These are phyloP conservation scores for Phyllachora maydis DNA, from an alignment of 2,329 filamentous ascomycete genomes.

Conservation along the genomic window DNA sequence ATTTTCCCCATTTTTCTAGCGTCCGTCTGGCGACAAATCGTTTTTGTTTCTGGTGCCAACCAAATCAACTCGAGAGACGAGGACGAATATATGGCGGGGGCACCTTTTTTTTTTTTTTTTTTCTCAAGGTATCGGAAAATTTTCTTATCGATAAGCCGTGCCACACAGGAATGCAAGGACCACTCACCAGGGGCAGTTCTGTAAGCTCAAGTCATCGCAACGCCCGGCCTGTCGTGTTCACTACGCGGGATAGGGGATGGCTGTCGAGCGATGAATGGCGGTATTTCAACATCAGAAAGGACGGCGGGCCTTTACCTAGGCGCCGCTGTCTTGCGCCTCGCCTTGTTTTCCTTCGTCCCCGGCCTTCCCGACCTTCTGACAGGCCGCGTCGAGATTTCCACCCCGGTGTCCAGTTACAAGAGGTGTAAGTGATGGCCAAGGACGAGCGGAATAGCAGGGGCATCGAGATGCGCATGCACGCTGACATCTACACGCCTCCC, in stretches of 20 bases:
- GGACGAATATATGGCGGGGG: too few relatives aligned
- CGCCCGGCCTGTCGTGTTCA: too few relatives aligned
- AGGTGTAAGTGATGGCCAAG: constrained; percentile 39
- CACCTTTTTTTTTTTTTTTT: constrained; percentile 10
- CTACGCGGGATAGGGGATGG: too few relatives aligned
- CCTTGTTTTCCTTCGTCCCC: constrained; percentile 66
- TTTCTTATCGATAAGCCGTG: too few relatives aligned
- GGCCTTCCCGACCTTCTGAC: constrained; percentile 68
- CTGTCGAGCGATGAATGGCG: constrained; percentile 12
- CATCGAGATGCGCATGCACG: neutral
- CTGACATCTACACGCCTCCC: constrained; percentile 1
- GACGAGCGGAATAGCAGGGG: too few relatives aligned
- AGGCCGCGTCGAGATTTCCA: constrained; percentile 87
- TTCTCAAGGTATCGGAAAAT: too few relatives aligned
- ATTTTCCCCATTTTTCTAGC: constrained; percentile 61
- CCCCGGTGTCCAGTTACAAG: constrained; percentile 95
- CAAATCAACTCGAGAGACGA: too few relatives aligned
- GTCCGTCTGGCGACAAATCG: too few relatives aligned
- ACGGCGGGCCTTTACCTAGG: constrained; percentile 50
- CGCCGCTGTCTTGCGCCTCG: constrained; percentile 58
- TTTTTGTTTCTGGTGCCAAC: too few relatives aligned
- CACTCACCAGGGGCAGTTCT: too few relatives aligned
- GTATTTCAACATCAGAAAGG: constrained; percentile 16
- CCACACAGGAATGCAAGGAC: too few relatives aligned
- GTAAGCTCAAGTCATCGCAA: too few relatives aligned